These are phyloP conservation scores for Globisporangium uncinulatum DNA, from an alignment of 352 stramenopile species.

Conservation along the genomic window DNA sequence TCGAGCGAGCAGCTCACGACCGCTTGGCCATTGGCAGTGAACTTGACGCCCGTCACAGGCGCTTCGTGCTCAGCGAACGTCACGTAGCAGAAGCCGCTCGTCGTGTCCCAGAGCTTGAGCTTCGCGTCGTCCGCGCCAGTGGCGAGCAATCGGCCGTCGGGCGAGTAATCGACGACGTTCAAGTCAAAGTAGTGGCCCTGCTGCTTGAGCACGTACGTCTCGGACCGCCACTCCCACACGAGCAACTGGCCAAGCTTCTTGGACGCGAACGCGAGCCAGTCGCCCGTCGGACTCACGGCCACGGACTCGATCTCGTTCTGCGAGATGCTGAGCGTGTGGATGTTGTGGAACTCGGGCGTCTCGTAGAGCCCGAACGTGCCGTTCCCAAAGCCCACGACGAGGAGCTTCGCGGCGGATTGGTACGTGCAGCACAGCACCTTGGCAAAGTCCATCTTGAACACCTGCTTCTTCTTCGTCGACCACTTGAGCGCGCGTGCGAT, in stretches of 20 bases:
- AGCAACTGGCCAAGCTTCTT: conserved; percentile 97
- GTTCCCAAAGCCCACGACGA: conserved; percentile 95
- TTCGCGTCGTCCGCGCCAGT: conserved; percentile 98
- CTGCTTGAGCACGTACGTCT: conserved; percentile 99
- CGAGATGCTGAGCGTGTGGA: conserved; percentile 95
- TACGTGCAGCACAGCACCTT: conserved; percentile 89
- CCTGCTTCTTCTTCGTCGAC: conserved; percentile 81
- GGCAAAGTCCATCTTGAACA: conserved; percentile 89
- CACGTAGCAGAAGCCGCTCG: conserved; percentile 98
- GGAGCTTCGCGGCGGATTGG: conserved; percentile 77
- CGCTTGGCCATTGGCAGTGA: conserved; percentile 88
- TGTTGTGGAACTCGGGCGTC: conserved; percentile 92
- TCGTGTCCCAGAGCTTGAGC: conserved; percentile 98
- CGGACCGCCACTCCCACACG: conserved; percentile 99
- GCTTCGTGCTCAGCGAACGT: conserved; percentile 98
- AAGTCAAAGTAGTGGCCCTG: conserved; percentile 98
- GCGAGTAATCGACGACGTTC: conserved; percentile 96
- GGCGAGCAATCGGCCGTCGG: conserved; percentile 94
- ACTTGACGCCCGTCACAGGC: conserved; percentile 95
- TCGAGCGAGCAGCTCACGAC: conserved; percentile 97
- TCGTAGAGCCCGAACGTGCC: conserved; percentile 99
- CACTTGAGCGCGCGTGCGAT: conserved; percentile 78
- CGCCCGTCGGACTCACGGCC: conserved; percentile 93
- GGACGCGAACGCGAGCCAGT: conserved; percentile 98
- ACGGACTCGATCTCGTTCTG: conserved; percentile 90